phyloP scores from a whole-genome alignment of 1,284 basidiomycete genomes.

The Fistulina hepatica region DNA sequence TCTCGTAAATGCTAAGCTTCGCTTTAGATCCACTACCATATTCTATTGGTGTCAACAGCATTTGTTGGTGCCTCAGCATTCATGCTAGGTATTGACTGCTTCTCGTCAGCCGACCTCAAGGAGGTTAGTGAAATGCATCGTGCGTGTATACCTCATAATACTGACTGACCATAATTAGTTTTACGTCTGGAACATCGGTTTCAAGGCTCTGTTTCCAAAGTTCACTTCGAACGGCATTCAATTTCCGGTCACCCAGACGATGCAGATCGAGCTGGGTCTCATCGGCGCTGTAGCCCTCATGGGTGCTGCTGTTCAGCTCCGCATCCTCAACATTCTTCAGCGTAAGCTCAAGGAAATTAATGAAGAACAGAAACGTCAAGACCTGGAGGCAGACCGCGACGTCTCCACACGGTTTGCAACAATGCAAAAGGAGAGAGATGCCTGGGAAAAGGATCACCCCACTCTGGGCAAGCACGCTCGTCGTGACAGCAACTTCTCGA shows the following conservation, averaged over 20 bases:
- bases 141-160: constrained; percentile 8
- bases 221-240: constrained; percentile 54
- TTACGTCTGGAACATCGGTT: constrained; percentile 91
- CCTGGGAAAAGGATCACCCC: constrained; percentile 83
- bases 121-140: constrained; percentile 44
- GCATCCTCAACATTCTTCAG: constrained; percentile 71
- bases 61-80: constrained; percentile 88
- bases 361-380: constrained; percentile 61
- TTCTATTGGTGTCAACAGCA: constrained; percentile 75
- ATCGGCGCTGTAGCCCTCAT: constrained; percentile 72
- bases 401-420: constrained; percentile 65
- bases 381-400: constrained; percentile 65
- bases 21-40: constrained; percentile 67
- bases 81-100: constrained; percentile 90
- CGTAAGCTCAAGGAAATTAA: constrained; percentile 70
- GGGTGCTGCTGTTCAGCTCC: constrained; percentile 85
- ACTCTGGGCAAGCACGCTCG: constrained; percentile 47
- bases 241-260: constrained; percentile 80
- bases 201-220: constrained; percentile 67
- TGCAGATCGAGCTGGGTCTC: constrained; percentile 90
- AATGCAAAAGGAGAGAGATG: constrained; percentile 60
- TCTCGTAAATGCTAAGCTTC: constrained; percentile 15
- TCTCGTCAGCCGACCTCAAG: constrained; percentile 81
- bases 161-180: constrained; percentile 40
- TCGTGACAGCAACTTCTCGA: constrained; percentile 47